Percentiles rank a stretch among this genome's conserved stretches.
Evolutionary conservation across 768 basidiomycete genomes (phyloP).

Genomic region (Calocybe indica): DNA sequence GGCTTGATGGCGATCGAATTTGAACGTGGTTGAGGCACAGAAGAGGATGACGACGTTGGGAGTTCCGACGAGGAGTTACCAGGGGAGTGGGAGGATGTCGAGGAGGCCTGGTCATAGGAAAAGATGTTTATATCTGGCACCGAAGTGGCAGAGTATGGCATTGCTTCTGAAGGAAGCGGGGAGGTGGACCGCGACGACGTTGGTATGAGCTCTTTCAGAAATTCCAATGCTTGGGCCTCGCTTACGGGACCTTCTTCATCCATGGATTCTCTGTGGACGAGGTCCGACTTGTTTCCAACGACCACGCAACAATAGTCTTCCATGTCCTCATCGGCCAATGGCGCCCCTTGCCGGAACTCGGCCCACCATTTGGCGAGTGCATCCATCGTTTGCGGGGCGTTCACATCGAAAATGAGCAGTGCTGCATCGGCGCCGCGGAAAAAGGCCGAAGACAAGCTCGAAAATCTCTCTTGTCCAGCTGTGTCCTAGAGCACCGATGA

Average conservation of each 20-base stretch:
- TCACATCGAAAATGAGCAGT: constrained; percentile 78
- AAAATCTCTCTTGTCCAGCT: constrained; percentile 86
- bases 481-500: constrained; percentile 50
- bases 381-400: constrained; percentile 51
- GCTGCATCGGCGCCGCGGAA: constrained; percentile 84
- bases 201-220: constrained; percentile 57
- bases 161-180: constrained; percentile 2
- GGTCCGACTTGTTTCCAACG: constrained; percentile 77
- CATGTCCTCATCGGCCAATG: constrained; percentile 57
- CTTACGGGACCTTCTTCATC: constrained; percentile 16
- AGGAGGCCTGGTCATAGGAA: background rate
- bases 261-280: constrained; percentile 20
- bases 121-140: background rate
- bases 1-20: constrained; percentile 23
- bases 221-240: constrained; percentile 40
- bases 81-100: constrained; percentile 10
- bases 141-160: background rate
- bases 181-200: constrained; percentile 13
- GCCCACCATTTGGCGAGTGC: constrained; percentile 72
- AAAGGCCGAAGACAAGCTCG: constrained; percentile 74
- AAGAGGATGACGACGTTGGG: constrained; percentile 2
- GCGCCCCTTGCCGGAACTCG: constrained; percentile 65
- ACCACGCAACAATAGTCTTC: constrained; percentile 67
- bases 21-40: constrained; percentile 14
- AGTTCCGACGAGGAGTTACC: constrained; percentile 1